Percentiles rank a stretch among this genome's conserved stretches.
Conservation (phyloP, 208 protist species). For the Trypanosoma lewisi region DNA sequence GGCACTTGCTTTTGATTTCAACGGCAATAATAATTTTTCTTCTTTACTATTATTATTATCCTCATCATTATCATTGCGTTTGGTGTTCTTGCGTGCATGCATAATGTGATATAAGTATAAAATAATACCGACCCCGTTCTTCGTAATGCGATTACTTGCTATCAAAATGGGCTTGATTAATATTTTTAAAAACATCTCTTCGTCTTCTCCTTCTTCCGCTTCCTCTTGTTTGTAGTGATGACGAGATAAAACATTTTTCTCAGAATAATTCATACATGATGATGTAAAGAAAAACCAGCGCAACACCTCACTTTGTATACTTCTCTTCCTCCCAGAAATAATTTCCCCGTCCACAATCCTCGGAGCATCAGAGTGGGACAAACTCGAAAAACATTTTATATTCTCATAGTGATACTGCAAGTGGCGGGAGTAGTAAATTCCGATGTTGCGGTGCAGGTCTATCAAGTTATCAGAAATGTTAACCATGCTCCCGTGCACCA, state of each 20-base stretch:
- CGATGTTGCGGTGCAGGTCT: slow-evolving; percentile 48
- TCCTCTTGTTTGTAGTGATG: neutral
- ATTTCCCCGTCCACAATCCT: slow-evolving; percentile 9
- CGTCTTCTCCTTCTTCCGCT: neutral
- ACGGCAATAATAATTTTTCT: too few relatives aligned
- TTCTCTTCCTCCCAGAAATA: neutral
- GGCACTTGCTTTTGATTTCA: too few relatives aligned
- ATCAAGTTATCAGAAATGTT: slow-evolving; percentile 52
- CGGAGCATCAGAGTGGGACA: slow-evolving; percentile 2
- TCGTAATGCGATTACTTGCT: slow-evolving; percentile 10
- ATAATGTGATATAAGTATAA: slow-evolving; percentile 22
- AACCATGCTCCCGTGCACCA: slow-evolving; percentile 60
- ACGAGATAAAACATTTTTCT: too few relatives aligned
- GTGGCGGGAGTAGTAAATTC: slow-evolving; percentile 53
- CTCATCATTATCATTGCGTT: too few relatives aligned
- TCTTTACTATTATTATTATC: too few relatives aligned
- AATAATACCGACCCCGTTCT: slow-evolving; percentile 24
- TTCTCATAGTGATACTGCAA: slow-evolving; percentile 51
- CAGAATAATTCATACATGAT: neutral
- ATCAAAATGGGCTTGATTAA: slow-evolving; percentile 5
- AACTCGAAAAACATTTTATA: neutral
- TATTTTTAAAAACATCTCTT: neutral
- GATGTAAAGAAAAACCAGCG: slow-evolving; percentile 12
- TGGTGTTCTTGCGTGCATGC: too few relatives aligned
- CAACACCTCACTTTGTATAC: neutral